Base-by-base conservation (phyloP, 2,329 filamentous ascomycete species). In the Ceratocystis colombiana region DNA sequence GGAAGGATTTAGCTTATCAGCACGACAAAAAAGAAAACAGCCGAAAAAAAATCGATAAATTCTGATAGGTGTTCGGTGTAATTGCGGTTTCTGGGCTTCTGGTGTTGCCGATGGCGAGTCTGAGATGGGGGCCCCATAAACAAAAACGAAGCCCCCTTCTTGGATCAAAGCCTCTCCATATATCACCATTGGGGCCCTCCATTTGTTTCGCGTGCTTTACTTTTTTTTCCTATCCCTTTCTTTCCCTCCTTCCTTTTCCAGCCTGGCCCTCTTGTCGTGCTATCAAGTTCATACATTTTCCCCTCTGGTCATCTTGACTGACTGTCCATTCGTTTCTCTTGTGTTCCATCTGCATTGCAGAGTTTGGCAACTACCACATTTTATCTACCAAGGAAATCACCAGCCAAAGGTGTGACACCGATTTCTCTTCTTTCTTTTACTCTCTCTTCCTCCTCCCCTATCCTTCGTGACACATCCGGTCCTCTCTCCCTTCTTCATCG, bases 251-350 rank as follows among this genome's bases (percentile, higher is more conserved):
- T 30, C 3, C 25, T 10, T 62, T 12, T 5, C 33, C 33, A 62
- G 37, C 4, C 22, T 22, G 20, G 10, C 22, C 33, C 1, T 10
- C 30, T 62, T 41, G 46, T 20, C 17, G 17, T 41, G 17, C 48
- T 33, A 20, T 45, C 22, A 48, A 25, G 30, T 45, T 37, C 28
- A 22, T 45, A 28, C 6, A 5, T 41, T 30, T 59, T 25, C 64
- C 46, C 44, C 37, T 57, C n/a, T 65, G 64, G 53, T 65, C 33
- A 46, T 59, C 30, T 59, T 25, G 22, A 65, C 53, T 28, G 50
- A 65, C 53, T 28, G 50, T 59, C 61, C 61, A 48, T 48, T 63
- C 61, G 61, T 63, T 63, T 63, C 44, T 65, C 53, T 59, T n/a
- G 33, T 61, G 22, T 46, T 59, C 44, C 22, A 59, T 45, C 50